phyloP scores from a whole-genome alignment of 345 rosid species.

The Moricandia arvensis region DNA sequence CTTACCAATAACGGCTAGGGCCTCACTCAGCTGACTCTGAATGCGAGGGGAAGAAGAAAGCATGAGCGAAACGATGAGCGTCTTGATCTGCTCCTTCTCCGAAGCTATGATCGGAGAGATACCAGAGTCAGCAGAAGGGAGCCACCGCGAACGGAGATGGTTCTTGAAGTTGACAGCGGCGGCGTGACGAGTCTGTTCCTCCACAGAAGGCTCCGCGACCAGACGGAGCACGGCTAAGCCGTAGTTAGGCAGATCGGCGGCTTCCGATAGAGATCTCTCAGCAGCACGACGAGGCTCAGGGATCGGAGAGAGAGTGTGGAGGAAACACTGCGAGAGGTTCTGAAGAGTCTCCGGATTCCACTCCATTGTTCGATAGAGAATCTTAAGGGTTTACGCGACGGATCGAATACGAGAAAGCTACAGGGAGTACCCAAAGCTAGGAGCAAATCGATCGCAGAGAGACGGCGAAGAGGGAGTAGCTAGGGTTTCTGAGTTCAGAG shows the following conservation, averaged over 20 bases:
- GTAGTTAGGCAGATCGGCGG: conserved; percentile 66
- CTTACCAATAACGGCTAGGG: conserved; percentile 82
- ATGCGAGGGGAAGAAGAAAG: conserved; percentile 71
- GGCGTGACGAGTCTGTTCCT: conserved; percentile 90
- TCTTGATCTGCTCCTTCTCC: conserved; percentile 86
- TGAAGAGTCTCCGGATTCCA: conserved; percentile 64
- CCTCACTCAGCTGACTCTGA: conserved; percentile 93
- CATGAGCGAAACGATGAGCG: conserved; percentile 79
- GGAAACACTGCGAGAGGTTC: conserved; percentile 79
- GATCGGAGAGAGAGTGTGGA: conserved; percentile 68
- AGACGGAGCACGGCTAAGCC: conserved; percentile 80
- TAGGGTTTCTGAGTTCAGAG: conserved; percentile 31
- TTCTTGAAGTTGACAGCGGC: conserved; percentile 96
- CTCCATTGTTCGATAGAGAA: conserved; percentile 45
- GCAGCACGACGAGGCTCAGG: conserved; percentile 89
- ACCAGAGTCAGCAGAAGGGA: conserved; percentile 44
- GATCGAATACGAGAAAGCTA: conserved; percentile 7
- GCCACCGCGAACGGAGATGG: conserved; percentile 86
- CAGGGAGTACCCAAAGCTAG: conserved; percentile 13
- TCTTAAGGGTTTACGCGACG: conserved; percentile 10
- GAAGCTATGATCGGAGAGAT: conserved; percentile 48
- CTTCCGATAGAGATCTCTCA: conserved; percentile 58
- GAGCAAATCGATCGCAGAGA: background rate
- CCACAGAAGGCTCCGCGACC: conserved; percentile 67
- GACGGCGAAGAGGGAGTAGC: conserved; percentile 33